These are phyloP conservation scores for Tricladium varicosporioides DNA, from an alignment of 2,329 filamentous ascomycete genomes.

Conservation along the genomic window DNA sequence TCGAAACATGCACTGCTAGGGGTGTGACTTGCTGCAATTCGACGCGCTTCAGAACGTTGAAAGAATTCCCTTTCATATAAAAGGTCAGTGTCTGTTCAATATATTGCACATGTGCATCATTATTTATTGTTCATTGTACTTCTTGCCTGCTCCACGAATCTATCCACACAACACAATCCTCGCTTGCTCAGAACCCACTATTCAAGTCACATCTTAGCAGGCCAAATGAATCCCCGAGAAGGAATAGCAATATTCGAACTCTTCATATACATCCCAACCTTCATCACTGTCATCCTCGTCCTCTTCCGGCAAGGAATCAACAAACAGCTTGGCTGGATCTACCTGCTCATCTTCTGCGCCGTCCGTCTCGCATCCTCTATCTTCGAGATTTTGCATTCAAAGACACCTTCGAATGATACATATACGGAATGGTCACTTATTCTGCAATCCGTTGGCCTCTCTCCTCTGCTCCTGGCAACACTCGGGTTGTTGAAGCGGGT, in stretches of 20 bases:
- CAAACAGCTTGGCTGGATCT: constrained; percentile 36
- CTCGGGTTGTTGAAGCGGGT: constrained; percentile 29
- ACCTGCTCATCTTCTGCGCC: constrained; percentile 35
- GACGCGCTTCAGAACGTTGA: no score
- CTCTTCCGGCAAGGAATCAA: constrained; percentile 27
- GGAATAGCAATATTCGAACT: constrained; percentile 28
- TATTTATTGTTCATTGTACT: no score
- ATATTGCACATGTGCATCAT: no score
- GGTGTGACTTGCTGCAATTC: no score
- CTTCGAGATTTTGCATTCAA: constrained; percentile 30
- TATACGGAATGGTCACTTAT: constrained; percentile 33
- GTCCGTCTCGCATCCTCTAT: constrained; percentile 32
- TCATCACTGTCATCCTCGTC: constrained; percentile 22
- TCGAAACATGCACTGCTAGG: no score
- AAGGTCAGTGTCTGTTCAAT: no score
- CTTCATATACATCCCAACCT: constrained; percentile 27
- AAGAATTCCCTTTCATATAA: no score
- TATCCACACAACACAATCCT: no score
- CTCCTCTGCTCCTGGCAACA: constrained; percentile 27
- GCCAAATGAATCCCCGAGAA: constrained; percentile 11
- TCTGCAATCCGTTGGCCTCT: constrained; percentile 29
- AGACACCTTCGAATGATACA: constrained; percentile 25
- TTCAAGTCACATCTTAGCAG: no score
- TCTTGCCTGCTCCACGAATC: no score
- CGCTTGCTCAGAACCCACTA: no score